Conservation (phyloP, 495 filamentous ascomycete species). For the Beverwykella pulmonaria region DNA sequence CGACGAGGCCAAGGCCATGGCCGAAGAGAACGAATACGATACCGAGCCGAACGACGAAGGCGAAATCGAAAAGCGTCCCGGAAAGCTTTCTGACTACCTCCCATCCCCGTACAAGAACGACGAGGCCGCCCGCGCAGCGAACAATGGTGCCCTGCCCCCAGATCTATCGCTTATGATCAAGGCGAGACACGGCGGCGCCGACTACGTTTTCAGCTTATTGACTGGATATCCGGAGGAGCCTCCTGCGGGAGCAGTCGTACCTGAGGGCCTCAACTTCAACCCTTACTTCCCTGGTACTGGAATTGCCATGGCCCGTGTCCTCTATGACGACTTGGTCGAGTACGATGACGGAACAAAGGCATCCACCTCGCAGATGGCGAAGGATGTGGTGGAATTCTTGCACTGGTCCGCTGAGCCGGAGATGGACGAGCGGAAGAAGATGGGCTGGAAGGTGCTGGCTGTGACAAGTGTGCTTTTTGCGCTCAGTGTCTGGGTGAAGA, state of each 20-base stretch:
- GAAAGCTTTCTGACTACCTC: slow-evolving; percentile 97
- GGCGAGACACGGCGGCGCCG: slow-evolving; percentile 93
- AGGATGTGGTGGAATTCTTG: slow-evolving; percentile 97
- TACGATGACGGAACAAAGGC: slow-evolving; percentile 97
- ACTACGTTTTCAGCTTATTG: slow-evolving; percentile 96
- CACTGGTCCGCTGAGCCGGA: slow-evolving; percentile 99
- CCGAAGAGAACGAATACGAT: slow-evolving; percentile 98
- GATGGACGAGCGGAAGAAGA: slow-evolving; percentile 98
- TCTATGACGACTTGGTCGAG: slow-evolving; percentile 96
- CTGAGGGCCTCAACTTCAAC: slow-evolving; percentile 96
- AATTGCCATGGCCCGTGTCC: slow-evolving; percentile 97
- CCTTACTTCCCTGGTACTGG: slow-evolving; percentile 99
- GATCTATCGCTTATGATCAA: slow-evolving; percentile 98
- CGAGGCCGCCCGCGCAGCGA: slow-evolving; percentile 95
- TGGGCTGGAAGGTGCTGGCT: slow-evolving; percentile 92
- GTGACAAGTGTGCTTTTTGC: slow-evolving; percentile 78
- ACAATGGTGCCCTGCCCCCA: slow-evolving; percentile 95
- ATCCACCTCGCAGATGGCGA: slow-evolving; percentile 97
- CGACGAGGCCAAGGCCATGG: slow-evolving; percentile 94
- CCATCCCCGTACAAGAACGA: slow-evolving; percentile 96
- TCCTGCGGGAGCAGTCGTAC: slow-evolving; percentile 79
- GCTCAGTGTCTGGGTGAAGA: slow-evolving; percentile 95
- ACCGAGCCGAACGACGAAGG: slow-evolving; percentile 97
- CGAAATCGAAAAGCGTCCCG: slow-evolving; percentile 95
- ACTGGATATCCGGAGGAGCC: slow-evolving; percentile 99